phyloP scores from a whole-genome alignment of 202 grass and related monocot species.

The Zoysia matrella region DNA sequence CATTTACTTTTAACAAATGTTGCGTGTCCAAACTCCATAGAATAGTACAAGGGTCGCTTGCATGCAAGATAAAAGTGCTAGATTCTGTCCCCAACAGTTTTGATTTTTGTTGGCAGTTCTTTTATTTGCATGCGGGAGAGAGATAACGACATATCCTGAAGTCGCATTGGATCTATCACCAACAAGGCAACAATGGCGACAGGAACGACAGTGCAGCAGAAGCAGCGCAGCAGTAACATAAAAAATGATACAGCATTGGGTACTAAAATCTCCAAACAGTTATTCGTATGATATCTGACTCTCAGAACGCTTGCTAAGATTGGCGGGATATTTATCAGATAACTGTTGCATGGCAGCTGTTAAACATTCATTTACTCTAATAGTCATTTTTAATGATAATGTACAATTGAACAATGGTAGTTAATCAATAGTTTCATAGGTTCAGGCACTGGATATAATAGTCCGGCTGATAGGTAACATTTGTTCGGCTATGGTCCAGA shows the following conservation, averaged over 20 bases:
- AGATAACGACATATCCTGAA: conserved; percentile 59
- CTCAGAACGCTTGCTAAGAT: conserved; percentile 40
- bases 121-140: conserved; percentile 43
- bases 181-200: conserved; percentile 41
- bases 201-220: conserved; percentile 44
- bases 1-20: neutral
- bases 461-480: neutral
- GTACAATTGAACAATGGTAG: conserved; percentile 1
- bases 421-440: neutral
- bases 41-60: conserved; percentile 13
- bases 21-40: conserved; percentile 12
- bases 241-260: conserved; percentile 45
- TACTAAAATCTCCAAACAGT: conserved; percentile 48
- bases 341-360: conserved; percentile 12
- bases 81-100: conserved; percentile 44
- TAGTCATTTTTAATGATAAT: conserved; percentile 18
- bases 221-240: conserved; percentile 44
- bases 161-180: conserved; percentile 65
- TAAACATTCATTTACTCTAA: conserved; percentile 33
- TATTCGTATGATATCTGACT: conserved; percentile 35
- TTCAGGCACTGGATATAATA: conserved; percentile 11
- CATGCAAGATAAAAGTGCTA: conserved; percentile 37
- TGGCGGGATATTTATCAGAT: conserved; percentile 13
- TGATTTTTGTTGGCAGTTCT: conserved; percentile 44
- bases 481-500: neutral